Base-by-base conservation (phyloP, 2,329 filamentous ascomycete genomes). In the Apiospora saccharicola region DNA sequence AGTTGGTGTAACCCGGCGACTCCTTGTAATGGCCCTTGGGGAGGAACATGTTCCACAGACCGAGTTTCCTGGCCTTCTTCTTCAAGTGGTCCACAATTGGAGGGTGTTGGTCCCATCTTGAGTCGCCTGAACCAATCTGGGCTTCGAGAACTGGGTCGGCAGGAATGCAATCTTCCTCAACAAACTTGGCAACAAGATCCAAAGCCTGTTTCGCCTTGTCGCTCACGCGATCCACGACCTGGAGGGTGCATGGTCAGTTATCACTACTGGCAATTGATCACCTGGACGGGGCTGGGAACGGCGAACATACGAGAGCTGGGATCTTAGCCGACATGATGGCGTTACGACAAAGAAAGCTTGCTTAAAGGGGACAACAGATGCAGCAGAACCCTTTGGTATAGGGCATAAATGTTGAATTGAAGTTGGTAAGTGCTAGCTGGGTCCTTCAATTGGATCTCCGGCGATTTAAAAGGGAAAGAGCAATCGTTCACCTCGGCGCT, bases 31-130 rank as follows among this genome's bases (percentile, higher is more conserved):
- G 95, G 78, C 92, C 95, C 86, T 93, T 96, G 75, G 96, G 94
- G 77, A 99, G 85, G 87, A 99, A 99, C 92, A 99, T 93, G 85
- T 99, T 99, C 96, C 96, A 99, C 67, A 99, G 87, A 1, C 96
- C 96, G 37, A 98, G 89, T 77, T 92, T 88, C 80, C 88, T 90
- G 64, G 96, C 96, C 82, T 95, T 93, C 75, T 85, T 86, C 89
- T 98, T 98, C 78, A 99, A 89, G 71, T 96, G 92, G 77, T 99
- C 96, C 74, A 99, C 89, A 78, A 98, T 88, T 57, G 87, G 81
- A 0, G 96, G 96, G 81, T 97, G 93, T 51, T 87, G 84, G 76
- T 92, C 89, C 93, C 96, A 98, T 86, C 96, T 91, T 74, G 90
- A 85, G 69, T 91, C 87, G 75, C 93, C 94, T 73, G 91, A 84